Percentiles rank a stretch among this genome's conserved stretches.
Evolutionary conservation across 2,329 filamentous ascomycete genomes (phyloP).

Genomic region (Periglandula ipomoeae): DNA sequence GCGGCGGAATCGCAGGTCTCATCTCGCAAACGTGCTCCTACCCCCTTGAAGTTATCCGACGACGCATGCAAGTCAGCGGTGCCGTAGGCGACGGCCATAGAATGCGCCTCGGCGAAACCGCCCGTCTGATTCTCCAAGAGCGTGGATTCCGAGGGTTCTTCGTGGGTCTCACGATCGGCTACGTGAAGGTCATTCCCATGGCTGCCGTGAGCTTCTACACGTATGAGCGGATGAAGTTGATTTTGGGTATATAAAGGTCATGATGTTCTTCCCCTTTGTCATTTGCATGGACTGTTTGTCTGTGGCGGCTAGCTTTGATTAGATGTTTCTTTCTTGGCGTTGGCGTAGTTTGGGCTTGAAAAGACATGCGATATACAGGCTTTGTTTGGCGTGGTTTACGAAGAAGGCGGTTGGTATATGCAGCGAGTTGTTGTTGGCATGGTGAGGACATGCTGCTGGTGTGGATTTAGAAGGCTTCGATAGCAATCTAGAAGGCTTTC

Average conservation of each 20-base stretch:
- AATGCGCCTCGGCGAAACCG: conserved; percentile 71
- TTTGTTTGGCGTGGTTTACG: no score
- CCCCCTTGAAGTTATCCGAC: conserved; percentile 82
- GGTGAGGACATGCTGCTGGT: no score
- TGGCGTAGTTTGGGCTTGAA: background rate
- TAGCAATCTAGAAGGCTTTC: no score
- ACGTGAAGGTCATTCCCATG: conserved; percentile 90
- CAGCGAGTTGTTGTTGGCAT: background rate
- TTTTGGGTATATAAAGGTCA: conserved; percentile 50
- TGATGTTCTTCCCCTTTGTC: background rate
- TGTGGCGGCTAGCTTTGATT: background rate
- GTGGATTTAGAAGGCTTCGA: no score
- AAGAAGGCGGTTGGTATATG: background rate
- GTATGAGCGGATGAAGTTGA: conserved; percentile 54
- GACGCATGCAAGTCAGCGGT: conserved; percentile 93
- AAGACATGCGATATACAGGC: no score
- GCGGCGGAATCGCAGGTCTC: conserved; percentile 78
- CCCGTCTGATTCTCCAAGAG: conserved; percentile 63
- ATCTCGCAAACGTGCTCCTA: conserved; percentile 90
- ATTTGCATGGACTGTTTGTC: background rate
- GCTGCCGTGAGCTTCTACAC: conserved; percentile 60
- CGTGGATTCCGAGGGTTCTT: conserved; percentile 77
- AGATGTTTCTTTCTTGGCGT: background rate
- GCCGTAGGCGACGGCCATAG: conserved; percentile 84
- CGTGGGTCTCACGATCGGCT: conserved; percentile 87